Evolutionary conservation across 2,329 filamentous ascomycete genomes (phyloP), one percentile per base, ranked within the genome.

Genomic region (Torrubiella hemipterigena): DNA sequence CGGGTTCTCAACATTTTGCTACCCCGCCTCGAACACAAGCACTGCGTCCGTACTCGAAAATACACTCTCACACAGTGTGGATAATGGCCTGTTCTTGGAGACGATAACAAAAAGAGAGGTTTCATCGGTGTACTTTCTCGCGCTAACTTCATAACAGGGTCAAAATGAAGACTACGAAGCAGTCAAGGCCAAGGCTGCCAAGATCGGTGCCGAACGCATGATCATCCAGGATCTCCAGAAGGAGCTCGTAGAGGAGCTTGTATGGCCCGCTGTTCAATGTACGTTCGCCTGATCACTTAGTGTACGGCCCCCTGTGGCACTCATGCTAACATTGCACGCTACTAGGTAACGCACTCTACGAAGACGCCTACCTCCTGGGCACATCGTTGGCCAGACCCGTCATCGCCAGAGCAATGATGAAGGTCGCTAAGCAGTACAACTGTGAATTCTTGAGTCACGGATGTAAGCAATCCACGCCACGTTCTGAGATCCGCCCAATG

Each of bases 231-330:
- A 87, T 52, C 63, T 86, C 29, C 69, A 73, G 42, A 64, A 67
- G 44, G 77, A 82, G 54, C 83, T 87, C 48, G 67, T 87, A 39
- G 77, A 84, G 43, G 69, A 85, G 55, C 66, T 87, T 20, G 79
- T 77, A 63, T 85, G 77, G 66, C 77, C 72, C 32, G 81, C 80
- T 36, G 72, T 86, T 43, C 76, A 81, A 54, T 81, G 74, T 38
- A 29, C 30, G 20, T 31, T 24, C 18, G 31, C n/a, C n/a, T n/a
- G n/a, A n/a, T n/a, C n/a, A n/a, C 21, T n/a, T n/a, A n/a, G n/a
- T n/a, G n/a, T n/a, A n/a, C n/a, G n/a, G n/a, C n/a, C n/a, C n/a
- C n/a, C n/a, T n/a, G n/a, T n/a, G 7, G 27, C 17, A 27, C 13
- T 23, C 16, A 29, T 23, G 35, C 17, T 38, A 40, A 37, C n/a